Base-by-base conservation (phyloP, 257 asterid species). In the Datura wrightii region DNA sequence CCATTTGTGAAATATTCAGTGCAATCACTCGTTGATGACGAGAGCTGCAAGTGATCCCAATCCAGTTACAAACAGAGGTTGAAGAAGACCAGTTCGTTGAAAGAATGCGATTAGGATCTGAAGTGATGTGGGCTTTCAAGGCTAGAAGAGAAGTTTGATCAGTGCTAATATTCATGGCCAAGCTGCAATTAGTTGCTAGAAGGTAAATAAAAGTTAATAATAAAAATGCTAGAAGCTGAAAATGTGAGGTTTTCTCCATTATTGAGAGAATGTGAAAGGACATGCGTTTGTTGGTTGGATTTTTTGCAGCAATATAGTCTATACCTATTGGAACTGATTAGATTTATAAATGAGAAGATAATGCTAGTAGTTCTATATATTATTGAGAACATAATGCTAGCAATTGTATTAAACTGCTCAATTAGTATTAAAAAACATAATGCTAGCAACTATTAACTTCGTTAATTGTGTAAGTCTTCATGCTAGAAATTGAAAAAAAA, bases 61-160 rank as follows among this genome's bases (percentile, higher is more conserved):
- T 69, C 91, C 90, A 85, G 39, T 60, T 42, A 58, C 90, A 86
- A 24, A 88, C 60, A 8, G 83, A 55, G 18, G 62, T 53, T 1
- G 71, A 54, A 3, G 62, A 42, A 11, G 90, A 71, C 90, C 87
- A 90, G 69, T 86, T 89, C 37, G 5, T 79, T 0, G 59, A 84
- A 42, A 88, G 18, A 44, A 80, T 19, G 6, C 78, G 82, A 14
- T 34, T 4, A 8, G 86, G 84, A 44, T 83, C 80, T 3, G 10
- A 9, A 24, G 46, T 39, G 14, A 84, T 24, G 37, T 62, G 86
- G 6, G 86, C 11, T 79, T 70, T 83, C 69, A 88, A 71, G n/a
- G 84, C 85, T 10, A 88, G 84, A 36, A 85, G 84, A 4, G 87
- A 60, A 36, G 86, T 62, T 85, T 86, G 84, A 67, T 90, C 89